phyloP scores from a whole-genome alignment of 176 grass and related monocot species.

The Aegilops speltoides region DNA sequence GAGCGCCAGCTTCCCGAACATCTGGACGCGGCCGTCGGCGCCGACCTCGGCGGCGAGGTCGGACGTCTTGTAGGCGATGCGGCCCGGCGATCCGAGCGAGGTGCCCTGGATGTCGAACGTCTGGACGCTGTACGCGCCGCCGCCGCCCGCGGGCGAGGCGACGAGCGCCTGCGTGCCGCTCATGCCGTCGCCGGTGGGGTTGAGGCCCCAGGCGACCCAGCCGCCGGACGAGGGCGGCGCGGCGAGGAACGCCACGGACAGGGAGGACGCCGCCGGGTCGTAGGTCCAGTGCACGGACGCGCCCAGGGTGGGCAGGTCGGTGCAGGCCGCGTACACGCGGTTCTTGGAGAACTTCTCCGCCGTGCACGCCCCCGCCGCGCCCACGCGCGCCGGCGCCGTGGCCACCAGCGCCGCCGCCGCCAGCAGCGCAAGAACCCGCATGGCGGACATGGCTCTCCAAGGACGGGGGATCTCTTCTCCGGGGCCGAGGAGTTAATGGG shows the following conservation, averaged over 20 bases:
- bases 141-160: slow-evolving; percentile 25
- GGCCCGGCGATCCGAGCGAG: neutral
- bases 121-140: slow-evolving; percentile 46
- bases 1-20: slow-evolving; percentile 62
- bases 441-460: slow-evolving; percentile 18
- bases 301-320: slow-evolving; percentile 53
- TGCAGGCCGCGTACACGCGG: slow-evolving; percentile 48
- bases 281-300: slow-evolving; percentile 75
- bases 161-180: slow-evolving; percentile 55
- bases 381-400: neutral
- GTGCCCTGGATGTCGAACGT: slow-evolving; percentile 39
- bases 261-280: slow-evolving; percentile 23
- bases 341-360: slow-evolving; percentile 45
- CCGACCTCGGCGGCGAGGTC: slow-evolving; percentile 51
- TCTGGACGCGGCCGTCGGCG: slow-evolving; percentile 39
- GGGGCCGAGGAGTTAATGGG: neutral
- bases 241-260: slow-evolving; percentile 62
- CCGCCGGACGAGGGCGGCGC: slow-evolving; percentile 33
- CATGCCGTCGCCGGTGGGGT: slow-evolving; percentile 51
- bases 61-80: slow-evolving; percentile 32
- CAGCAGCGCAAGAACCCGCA: neutral
- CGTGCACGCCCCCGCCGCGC: slow-evolving; percentile 23
- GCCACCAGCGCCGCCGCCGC: neutral
- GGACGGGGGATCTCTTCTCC: neutral
- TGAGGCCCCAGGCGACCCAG: slow-evolving; percentile 69